Base-by-base conservation (phyloP, 768 basidiomycete genomes). In the Tubosaeta brunneosetosa region DNA sequence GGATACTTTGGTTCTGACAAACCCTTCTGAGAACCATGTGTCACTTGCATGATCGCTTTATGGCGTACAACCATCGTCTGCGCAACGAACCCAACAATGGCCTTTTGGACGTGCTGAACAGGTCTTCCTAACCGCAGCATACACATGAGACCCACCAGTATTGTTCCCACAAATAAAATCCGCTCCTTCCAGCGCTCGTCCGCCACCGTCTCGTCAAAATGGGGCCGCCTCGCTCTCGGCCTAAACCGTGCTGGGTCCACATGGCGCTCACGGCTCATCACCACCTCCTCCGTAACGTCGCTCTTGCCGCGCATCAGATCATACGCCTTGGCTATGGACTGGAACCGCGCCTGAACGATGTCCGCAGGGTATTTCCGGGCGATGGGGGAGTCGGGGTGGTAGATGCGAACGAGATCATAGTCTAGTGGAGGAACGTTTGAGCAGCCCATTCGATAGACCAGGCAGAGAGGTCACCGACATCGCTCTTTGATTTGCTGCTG, bases 361-460 rank as follows among this genome's bases (percentile, higher is more conserved):
- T 79, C 78, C 0, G 78, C 60, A 7, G 82, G 68, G 51, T 68
- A 67, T 3, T 64, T 63, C 5, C 76, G 73, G 19, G 72, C 72
- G 19, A 71, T 43, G 22, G 74, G 72, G 38, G 85, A 84, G 66
- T 91, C 88, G 3, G 88, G 88, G 65, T 91, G 88, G 66, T 90
- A 88, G 52, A 88, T 75, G 37, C 84, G 77, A 31, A 90, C 88
- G 42, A 91, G 86, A 56, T 89, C 88, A 61, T 82, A 88, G 67
- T 90, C 88, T 91, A 32, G 57, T 14, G 27, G 40, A 22, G 36
- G 44, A 34, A 37, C 16, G 6, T 1, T 5, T 55, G 26, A 56
- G 57, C 50, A n/a, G 49, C 44, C 32, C 40, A 42, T 36, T 26
- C 27, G 31, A 36, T 1, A 17, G 27, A 26, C 27, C 40, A 50